Percentiles rank a stretch among this genome's conserved stretches.
phyloP scores from a whole-genome alignment of 768 basidiomycete species.

The Lactarius hatsudake region DNA sequence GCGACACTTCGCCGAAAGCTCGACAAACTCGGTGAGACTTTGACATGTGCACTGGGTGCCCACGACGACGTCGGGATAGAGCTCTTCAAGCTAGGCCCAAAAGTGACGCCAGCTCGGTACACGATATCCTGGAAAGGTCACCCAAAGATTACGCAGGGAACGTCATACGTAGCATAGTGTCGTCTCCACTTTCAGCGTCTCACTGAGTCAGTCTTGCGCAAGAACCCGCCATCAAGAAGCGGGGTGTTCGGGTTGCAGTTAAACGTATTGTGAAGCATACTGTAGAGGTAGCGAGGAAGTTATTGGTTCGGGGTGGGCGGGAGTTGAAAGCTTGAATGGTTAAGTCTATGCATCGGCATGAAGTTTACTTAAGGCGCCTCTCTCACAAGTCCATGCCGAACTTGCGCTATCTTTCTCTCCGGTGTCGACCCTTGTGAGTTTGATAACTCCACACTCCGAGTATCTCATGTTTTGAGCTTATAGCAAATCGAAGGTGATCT shows the following conservation, averaged over 20 bases:
- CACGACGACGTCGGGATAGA: not conserved
- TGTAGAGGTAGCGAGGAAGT: no score
- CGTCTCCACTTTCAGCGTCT: not conserved
- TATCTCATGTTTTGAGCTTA: not conserved
- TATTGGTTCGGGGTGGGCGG: no score
- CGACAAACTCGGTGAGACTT: not conserved
- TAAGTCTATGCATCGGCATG: conserved; percentile 72
- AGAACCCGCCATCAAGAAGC: not conserved
- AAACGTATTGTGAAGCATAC: no score
- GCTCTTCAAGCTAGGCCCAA: not conserved
- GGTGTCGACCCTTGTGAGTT: conserved; percentile 81
- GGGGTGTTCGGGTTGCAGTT: no score
- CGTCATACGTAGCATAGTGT: not conserved
- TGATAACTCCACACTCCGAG: no score
- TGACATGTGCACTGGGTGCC: not conserved
- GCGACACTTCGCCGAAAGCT: not conserved
- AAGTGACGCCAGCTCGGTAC: not conserved
- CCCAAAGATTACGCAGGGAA: not conserved
- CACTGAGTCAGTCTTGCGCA: no score
- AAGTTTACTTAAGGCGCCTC: conserved; percentile 62
- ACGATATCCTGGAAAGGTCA: not conserved
- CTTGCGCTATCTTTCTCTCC: conserved; percentile 55
- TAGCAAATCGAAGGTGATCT: conserved; percentile 48
- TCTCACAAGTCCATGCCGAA: conserved; percentile 46
- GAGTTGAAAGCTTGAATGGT: conserved; percentile 42